Percentiles rank a stretch among this genome's conserved stretches.
Conservation (phyloP, 129 eudicot genomes). For the Pseudognaphalium luteoalbum region DNA sequence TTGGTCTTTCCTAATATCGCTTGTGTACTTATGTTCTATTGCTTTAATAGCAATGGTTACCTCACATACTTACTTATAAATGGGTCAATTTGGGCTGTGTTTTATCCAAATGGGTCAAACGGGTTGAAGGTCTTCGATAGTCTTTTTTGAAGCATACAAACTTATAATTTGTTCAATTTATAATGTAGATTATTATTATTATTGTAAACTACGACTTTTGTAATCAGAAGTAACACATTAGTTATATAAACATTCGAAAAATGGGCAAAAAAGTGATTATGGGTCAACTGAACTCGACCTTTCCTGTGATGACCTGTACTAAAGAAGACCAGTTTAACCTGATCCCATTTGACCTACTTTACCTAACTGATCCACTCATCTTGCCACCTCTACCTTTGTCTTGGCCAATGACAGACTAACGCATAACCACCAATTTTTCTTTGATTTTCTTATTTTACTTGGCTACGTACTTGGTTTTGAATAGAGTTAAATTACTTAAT, state of each 20-base stretch:
- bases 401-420: neutral
- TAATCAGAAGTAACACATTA: neutral
- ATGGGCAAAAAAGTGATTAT: neutral
- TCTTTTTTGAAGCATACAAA: neutral
- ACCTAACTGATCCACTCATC: neutral
- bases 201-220: neutral
- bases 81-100: conserved; percentile 4
- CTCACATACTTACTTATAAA: neutral
- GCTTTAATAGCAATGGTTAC: conserved; percentile 3
- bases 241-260: too few relatives aligned
- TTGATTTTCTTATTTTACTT: neutral
- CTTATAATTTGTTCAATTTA: neutral
- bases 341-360: neutral
- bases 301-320: neutral
- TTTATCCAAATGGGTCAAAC: neutral
- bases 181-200: neutral
- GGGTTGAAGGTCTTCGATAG: neutral
- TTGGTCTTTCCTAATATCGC: conserved; percentile 22
- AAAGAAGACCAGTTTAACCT: neutral
- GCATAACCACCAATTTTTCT: neutral
- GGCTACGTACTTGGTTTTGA: neutral
- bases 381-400: neutral
- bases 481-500: neutral
- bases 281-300: conserved; percentile 9
- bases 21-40: neutral